phyloP scores from a whole-genome alignment of 2,329 filamentous ascomycete species.

The Phialemonium atrogriseum region DNA sequence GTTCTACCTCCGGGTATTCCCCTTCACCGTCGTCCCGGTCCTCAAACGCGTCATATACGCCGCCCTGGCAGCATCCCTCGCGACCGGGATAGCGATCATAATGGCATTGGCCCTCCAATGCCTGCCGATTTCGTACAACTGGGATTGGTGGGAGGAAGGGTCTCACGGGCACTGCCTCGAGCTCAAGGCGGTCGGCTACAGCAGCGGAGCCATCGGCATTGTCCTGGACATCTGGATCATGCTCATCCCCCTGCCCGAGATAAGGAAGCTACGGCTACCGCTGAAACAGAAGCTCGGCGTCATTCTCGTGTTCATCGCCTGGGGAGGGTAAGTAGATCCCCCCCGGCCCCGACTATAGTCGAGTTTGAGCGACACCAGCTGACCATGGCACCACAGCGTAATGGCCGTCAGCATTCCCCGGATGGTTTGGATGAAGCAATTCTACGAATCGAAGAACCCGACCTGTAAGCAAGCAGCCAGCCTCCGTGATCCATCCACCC shows the following conservation, averaged over 20 bases:
- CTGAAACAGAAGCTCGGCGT: conserved; percentile 1
- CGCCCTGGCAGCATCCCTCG: neutral
- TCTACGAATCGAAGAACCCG: neutral
- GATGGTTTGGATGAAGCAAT: neutral
- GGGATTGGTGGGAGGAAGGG: neutral
- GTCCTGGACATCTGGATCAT: conserved; percentile 2
- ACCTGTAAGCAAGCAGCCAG: conserved; percentile 2
- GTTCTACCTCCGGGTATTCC: conserved; percentile 2
- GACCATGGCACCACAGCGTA: neutral
- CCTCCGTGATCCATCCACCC: neutral
- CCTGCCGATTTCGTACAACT: neutral
- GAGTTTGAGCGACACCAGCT: neutral
- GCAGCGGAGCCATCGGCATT: neutral
- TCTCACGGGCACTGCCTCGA: neutral
- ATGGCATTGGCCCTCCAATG: neutral
- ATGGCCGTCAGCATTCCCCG: neutral
- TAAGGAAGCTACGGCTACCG: conserved; percentile 1
- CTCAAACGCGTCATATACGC: neutral
- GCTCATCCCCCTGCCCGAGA: conserved; percentile 1
- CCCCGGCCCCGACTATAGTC: too few relatives aligned
- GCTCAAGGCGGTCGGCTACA: neutral
- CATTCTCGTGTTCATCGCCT: neutral
- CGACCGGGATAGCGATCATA: neutral
- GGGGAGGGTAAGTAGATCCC: conserved; percentile 1
- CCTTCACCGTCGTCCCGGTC: neutral